phyloP scores from a whole-genome alignment of 208 protist genomes.

The Acanthamoeba polyphaga region DNA sequence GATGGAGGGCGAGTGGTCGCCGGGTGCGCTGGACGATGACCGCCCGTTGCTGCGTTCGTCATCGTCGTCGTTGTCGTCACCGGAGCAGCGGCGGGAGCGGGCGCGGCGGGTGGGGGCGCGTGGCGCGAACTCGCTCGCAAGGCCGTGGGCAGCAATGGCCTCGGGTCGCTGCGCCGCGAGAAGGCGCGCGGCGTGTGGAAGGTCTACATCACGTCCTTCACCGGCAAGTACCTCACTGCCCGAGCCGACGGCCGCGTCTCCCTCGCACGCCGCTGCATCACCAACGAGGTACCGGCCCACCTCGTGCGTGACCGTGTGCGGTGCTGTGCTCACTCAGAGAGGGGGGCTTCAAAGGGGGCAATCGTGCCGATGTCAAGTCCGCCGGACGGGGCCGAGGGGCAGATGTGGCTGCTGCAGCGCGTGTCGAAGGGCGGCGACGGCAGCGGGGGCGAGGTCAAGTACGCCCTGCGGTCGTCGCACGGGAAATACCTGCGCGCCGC shows the following conservation, averaged over 20 bases:
- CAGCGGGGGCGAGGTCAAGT: constrained; percentile 1
- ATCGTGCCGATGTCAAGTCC: constrained; percentile 34
- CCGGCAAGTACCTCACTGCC: constrained; percentile 59
- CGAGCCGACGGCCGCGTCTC: constrained; percentile 32
- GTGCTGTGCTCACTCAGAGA: neutral
- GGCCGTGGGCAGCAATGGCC: constrained; percentile 49
- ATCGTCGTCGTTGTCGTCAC: neutral
- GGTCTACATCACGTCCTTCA: constrained; percentile 64
- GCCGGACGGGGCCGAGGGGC: constrained; percentile 29
- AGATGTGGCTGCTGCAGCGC: constrained; percentile 72
- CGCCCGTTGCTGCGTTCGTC: neutral
- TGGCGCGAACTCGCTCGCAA: constrained; percentile 33
- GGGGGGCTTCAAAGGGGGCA: neutral
- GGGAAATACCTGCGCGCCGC: constrained; percentile 26
- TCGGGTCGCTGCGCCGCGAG: constrained; percentile 46
- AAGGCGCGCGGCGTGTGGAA: constrained; percentile 66
- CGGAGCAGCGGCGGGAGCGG: neutral
- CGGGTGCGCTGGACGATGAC: neutral
- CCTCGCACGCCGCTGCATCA: constrained; percentile 15
- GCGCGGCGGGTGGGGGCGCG: constrained; percentile 4
- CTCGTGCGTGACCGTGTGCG: neutral
- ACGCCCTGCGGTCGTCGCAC: neutral
- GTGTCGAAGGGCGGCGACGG: constrained; percentile 26
- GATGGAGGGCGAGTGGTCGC: neutral
- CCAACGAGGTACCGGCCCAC: neutral